Base-by-base conservation (phyloP, 345 rosid species). In the Euclidium syriacum region DNA sequence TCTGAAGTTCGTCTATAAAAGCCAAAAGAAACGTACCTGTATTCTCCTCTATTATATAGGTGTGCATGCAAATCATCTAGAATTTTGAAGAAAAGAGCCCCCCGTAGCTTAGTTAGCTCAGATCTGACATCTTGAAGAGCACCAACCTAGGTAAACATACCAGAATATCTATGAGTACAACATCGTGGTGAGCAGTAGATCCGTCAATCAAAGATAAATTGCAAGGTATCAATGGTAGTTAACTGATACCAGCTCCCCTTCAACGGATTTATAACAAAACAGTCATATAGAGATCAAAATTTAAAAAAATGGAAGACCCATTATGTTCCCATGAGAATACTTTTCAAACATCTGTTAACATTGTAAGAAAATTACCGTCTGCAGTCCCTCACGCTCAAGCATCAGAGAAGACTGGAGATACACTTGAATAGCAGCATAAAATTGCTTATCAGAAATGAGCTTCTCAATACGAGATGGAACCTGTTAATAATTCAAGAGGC, bases 341-440 rank as follows among this genome's bases (percentile, higher is more conserved):
- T 57, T 49, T 57, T 58, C 42, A 43, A 48, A 17, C 42, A 57
- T 4, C 34, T 26, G 47, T 57, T 49, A 34, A 23, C 4, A 33
- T 5, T 18, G 64, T 44, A 30, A 61, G 62, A 51, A 69, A 59
- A 78, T 57, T 81, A 89, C 98, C 78, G 81, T 80, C 78, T 89
- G 97, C 74, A 92, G 97, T 67, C 98, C 97, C 78, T 92, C 97
- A 54, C 97, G 82, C 79, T 92, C 97, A 63, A 92, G 98, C 98
- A 92, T 89, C 76, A 87, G 53, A 52, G 85, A 52, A 25, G 95
- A 92, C 53, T 87, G 97, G 66, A 77, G 81, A 69, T 79, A 90
- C 77, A 84, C 74, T 70, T 92, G 97, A 79, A 85, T 81, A 27
- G 98, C 95, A 51, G 97, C 98, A 52, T 92, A 92, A 71, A 75